Evolutionary conservation across 768 basidiomycete species (phyloP), one percentile per base, ranked within the genome.

Genomic region (Xerocomus spinulosus): DNA sequence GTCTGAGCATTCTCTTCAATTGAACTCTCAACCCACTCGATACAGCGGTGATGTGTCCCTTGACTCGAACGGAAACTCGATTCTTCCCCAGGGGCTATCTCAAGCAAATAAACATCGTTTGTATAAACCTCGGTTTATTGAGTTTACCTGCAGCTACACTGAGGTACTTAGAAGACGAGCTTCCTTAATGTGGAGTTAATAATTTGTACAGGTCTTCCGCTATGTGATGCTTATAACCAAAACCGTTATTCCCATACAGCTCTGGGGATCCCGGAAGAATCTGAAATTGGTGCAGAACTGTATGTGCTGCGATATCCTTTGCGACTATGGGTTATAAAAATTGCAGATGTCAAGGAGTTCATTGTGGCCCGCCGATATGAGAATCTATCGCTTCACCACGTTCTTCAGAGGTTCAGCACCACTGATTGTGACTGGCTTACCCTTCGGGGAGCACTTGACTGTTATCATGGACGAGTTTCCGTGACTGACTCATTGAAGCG

Each of bases 321-420:
- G 15, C 15, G 17, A 1, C 17, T 46, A 44, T 3, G 37, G 37
- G 34, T 37, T n/a, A 42, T 23, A 28, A 43, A 20, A 5, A 8
- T 17, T 9, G 8, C 42, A 94, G 93, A 82, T 57, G 73, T 92
- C 36, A 81, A 85, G 50, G 67, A 70, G n/a, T 85, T 95, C 53
- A 80, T 98, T 37, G 64, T 73, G 13, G 77, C 77, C 38, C 80
- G 92, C 14, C 83, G 91, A n/a, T 87, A 80, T 58, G 96, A 99
- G 65, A 81, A 83, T 0, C 47, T 89, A 15, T 82, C 80, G 3
- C 69, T 98, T 5, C 93, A 97, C 61, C 61, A 74, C 9, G 67
- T 92, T 5, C 56, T 95, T 21, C 92, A 95, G 66, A 78, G 80
- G 9, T 81, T 98, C 58, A 78, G 78, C 30, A 79, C 80, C 5